Evolutionary conservation across 2,329 filamentous ascomycete genomes (phyloP).

Genomic region (Elsinoe arachidis): DNA sequence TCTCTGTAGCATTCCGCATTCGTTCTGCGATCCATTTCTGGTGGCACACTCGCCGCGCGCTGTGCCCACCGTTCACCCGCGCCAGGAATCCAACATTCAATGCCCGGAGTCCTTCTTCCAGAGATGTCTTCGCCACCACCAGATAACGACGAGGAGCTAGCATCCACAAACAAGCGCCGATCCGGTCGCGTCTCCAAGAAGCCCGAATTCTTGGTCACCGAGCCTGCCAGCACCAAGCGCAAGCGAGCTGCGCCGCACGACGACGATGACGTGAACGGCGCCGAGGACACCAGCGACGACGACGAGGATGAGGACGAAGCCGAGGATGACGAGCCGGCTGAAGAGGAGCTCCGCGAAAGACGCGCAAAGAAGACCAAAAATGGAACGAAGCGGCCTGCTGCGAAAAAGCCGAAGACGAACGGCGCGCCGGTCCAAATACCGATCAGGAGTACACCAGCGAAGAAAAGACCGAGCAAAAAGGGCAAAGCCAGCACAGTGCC

Average conservation of each 20-base stretch:
- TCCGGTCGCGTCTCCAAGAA: slow-evolving; percentile 18
- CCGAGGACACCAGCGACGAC: slow-evolving; percentile 24
- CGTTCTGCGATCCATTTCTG: background rate
- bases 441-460: slow-evolving; percentile 43
- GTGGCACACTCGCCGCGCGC: background rate
- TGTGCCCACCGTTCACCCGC: background rate
- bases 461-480: slow-evolving; percentile 40
- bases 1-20: background rate
- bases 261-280: slow-evolving; percentile 26
- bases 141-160: background rate
- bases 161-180: slow-evolving; percentile 13
- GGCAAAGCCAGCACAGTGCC: slow-evolving; percentile 44
- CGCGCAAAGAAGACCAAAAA: slow-evolving; percentile 24
- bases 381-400: slow-evolving; percentile 29
- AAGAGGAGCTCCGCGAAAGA: slow-evolving; percentile 41
- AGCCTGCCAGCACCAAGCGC: slow-evolving; percentile 33
- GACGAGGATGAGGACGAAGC: slow-evolving; percentile 28
- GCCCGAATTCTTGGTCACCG: slow-evolving; percentile 14
- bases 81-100: background rate
- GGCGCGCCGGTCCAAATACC: slow-evolving; percentile 45
- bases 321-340: slow-evolving; percentile 33
- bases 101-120: slow-evolving; percentile 10
- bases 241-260: slow-evolving; percentile 35
- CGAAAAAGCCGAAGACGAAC: slow-evolving; percentile 50
- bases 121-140: slow-evolving; percentile 11